Evolutionary conservation across 1,284 basidiomycete genomes (phyloP).

Genomic region (Microbotryomycetes sp.): DNA sequence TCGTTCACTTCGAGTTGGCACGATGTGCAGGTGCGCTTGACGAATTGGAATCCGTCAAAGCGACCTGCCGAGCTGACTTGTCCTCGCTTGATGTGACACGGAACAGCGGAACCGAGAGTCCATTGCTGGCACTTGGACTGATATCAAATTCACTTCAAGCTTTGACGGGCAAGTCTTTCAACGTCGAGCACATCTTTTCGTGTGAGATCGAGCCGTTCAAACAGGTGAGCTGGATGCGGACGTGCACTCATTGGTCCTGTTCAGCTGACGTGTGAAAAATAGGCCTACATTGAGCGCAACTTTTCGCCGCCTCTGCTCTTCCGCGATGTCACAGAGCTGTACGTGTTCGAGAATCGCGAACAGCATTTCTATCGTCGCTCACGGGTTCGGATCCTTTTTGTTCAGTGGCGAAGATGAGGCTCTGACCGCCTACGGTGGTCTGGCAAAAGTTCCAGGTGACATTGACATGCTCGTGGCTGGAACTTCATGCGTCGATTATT

Average conservation of each 20-base stretch:
- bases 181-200: constrained; percentile 88
- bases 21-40: constrained; percentile 65
- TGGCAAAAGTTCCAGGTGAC: constrained; percentile 78
- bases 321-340: constrained; percentile 88
- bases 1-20: constrained; percentile 82
- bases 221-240: constrained; percentile 50
- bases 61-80: not conserved
- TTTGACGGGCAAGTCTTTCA: constrained; percentile 60
- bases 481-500: constrained; percentile 94
- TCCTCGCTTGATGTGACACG: constrained; percentile 48
- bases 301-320: constrained; percentile 83
- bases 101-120: constrained; percentile 94
- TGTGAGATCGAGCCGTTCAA: constrained; percentile 98
- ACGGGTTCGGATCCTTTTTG: no score
- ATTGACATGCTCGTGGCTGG: constrained; percentile 76
- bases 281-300: constrained; percentile 89
- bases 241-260: not conserved
- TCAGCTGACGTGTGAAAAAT: no score
- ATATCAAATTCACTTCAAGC: constrained; percentile 66
- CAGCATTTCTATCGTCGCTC: constrained; percentile 24
- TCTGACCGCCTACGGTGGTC: constrained; percentile 83
- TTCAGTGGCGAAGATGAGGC: constrained; percentile 47
- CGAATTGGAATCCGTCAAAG: no score
- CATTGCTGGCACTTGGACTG: constrained; percentile 78
- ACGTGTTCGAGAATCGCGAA: constrained; percentile 46